A percentile compares a stretch with the other conserved stretches of the same genome.
These are phyloP conservation scores for Backusella morwellensis DNA, from an alignment of 192 early-diverging fungal genomes.

Conservation along the genomic window DNA sequence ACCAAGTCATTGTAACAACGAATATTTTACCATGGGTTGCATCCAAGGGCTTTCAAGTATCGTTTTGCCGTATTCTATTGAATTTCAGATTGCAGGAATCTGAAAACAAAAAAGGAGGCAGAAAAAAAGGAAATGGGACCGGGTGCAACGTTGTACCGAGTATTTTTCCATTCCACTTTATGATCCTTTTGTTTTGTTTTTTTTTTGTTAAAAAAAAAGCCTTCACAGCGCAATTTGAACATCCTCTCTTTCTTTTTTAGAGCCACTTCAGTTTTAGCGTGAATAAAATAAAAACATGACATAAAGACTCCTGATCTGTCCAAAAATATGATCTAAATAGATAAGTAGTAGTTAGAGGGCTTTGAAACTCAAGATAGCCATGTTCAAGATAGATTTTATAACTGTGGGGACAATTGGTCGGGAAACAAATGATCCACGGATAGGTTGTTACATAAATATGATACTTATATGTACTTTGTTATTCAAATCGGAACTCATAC, in stretches of 20 bases:
- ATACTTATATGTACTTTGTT: background rate
- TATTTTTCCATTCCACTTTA: background rate
- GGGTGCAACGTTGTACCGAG: background rate
- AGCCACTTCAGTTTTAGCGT: background rate
- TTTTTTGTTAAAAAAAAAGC: background rate
- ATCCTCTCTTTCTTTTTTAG: background rate
- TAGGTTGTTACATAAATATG: background rate
- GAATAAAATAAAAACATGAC: background rate
- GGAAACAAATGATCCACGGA: slow-evolving; percentile 3
- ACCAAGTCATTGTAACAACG: background rate
- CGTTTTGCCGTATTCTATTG: background rate
- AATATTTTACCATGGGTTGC: background rate
- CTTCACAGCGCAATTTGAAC: background rate
- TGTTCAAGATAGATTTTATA: background rate
- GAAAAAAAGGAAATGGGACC: background rate
- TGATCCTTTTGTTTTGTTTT: background rate
- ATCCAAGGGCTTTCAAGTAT: background rate
- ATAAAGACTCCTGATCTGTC: background rate
- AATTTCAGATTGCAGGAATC: slow-evolving; percentile 4
- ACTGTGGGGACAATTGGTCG: background rate
- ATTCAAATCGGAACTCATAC: background rate
- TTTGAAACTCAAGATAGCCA: background rate
- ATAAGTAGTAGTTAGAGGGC: background rate
- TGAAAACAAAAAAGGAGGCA: background rate
- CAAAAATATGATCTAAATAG: background rate